These are phyloP conservation scores for Flaveria bidentis DNA, from an alignment of 129 eudicot genomes.

Conservation along the genomic window DNA sequence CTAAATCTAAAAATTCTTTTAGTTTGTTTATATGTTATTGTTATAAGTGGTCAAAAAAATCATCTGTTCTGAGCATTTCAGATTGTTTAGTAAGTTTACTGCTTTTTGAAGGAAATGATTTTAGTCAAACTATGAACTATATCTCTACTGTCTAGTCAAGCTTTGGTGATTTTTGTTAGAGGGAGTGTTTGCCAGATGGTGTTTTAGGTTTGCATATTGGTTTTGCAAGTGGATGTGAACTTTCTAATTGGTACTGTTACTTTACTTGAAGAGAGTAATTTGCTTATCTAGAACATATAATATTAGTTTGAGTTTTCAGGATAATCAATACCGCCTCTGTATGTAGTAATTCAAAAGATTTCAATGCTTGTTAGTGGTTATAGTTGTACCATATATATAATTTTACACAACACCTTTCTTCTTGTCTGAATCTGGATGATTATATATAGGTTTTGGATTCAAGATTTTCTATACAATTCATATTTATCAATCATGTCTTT, in stretches of 20 bases:
- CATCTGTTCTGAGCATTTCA: background rate
- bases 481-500: background rate
- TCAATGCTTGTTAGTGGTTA: background rate
- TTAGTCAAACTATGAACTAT: too few relatives aligned
- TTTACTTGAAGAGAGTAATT: background rate
- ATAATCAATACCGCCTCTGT: background rate
- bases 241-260: constrained; percentile 11
- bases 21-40: background rate
- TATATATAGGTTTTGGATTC: background rate
- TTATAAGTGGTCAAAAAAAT: too few relatives aligned
- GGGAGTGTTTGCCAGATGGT: background rate
- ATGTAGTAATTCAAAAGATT: background rate
- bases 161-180: too few relatives aligned
- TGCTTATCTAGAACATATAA: constrained; percentile 5
- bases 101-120: background rate
- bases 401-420: too few relatives aligned
- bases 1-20: background rate
- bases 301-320: background rate
- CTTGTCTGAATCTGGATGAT: background rate
- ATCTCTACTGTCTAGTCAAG: background rate
- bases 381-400: background rate
- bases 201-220: constrained; percentile 4
- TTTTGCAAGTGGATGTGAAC: background rate
- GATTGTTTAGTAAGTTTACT: background rate
- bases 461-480: background rate